Evolutionary conservation across 345 rosid genomes (phyloP), one percentile per base, ranked within the genome.

Genomic region (Eucalyptus microcorys): DNA sequence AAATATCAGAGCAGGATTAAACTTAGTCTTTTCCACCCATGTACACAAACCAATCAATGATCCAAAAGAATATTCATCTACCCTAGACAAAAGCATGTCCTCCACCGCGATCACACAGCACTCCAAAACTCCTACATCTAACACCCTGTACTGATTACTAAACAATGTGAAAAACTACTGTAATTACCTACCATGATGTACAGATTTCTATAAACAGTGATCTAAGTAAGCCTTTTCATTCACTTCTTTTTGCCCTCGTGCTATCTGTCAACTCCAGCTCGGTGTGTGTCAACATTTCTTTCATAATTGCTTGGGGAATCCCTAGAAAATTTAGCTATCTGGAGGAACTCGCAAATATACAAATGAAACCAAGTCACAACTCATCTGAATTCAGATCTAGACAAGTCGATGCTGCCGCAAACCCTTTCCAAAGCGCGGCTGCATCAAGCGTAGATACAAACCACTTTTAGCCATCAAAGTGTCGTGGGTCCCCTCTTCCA

Each of bases 401-500:
- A 96, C 89, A 48, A 94, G 92, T 52, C 99, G 96, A 92, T 96
- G 98, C 86, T 95, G 99, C 32, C 99, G 96, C 92, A 98, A 88
- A 91, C 99, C 99, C 92, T 96, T 98, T 59, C 97, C 99, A 26
- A 96, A 96, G 93, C 94, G 99, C 71, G 99, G 99, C 90, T 97
- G 99, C 97, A 96, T 97, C 91, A 98, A 93, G 88, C 96, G 94
- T 87, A 95, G 97, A 88, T 98, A 98, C 93, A 98, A 94, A 24
- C 99, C 99, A 43, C 95, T 98, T 93, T 94, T 95, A 19, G 96
- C 92, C 90, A 96, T 92, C 95, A 97, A 93, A 68, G 95, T 76
- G 94, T 97, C 98, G 79, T 98, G 99, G 66, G 95, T 92, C 86
- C 99, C 99, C 93, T 97, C 99, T 91, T 97, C 99, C 15, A 97